Evolutionary conservation across 2,329 filamentous ascomycete species (phyloP), one percentile per base, ranked within the genome.

Genomic region (Colletotrichum karsti): DNA sequence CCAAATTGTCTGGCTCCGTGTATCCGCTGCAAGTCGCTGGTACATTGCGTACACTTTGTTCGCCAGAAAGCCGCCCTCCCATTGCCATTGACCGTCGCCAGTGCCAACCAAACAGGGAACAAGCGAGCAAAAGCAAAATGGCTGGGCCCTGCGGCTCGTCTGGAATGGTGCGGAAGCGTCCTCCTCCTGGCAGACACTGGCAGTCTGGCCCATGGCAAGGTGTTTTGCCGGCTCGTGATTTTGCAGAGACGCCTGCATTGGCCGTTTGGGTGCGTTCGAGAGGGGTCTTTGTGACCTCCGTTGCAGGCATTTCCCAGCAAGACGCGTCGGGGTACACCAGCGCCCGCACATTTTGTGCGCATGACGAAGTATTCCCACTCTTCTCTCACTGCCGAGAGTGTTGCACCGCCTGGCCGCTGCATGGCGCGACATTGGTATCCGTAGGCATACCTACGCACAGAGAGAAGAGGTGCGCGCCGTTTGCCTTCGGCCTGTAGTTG

Each of bases 61-160:
- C 59, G 53, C 54, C 44, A 41, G 65, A 30, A 35, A 26, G 59
- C 26, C 56, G 56, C 28, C 60, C 61, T 65, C 65, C 59, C 53
- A 59, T 56, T 37, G 39, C 46, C 53, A 30, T 48, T 24, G 62
- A 44, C 62, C 28, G 37, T 24, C 28, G 9, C 28, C 35, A 54
- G 28, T 28, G 30, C 30, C 46, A 54, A 24, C 46, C 58, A 35
- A 54, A 59, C 65, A 68, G 60, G 65, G 60, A 68, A 68, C 60
- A 65, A 68, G 60, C 60, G 54, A 24, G 66, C 61, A 69, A 69
- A 69, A 69, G 62, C 41, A 69, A 67, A 68, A 68, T 68, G 54
- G 65, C 61, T 68, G 54, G 66, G 55, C 41, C 62, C 48, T 41
- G 55, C 48, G 26, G 51, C n/a, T 37, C 64, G 48, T 60, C 55